These are phyloP conservation scores for Pyropia haitanensis DNA, from an alignment of 23 red algal species.

Conservation along the genomic window DNA sequence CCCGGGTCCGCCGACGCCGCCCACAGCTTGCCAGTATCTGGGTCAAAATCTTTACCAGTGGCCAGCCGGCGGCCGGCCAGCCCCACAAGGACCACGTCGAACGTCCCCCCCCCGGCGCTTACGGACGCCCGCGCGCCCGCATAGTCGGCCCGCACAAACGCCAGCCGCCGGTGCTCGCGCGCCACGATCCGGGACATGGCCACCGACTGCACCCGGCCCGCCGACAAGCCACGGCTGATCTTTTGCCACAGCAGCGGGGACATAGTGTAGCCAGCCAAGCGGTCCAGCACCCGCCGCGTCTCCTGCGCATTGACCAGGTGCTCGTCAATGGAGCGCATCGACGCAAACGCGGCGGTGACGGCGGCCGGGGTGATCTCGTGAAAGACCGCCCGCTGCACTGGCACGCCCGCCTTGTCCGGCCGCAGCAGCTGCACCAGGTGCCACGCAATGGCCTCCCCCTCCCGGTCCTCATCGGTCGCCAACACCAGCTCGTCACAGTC, in stretches of 20 bases:
- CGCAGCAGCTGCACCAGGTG: slow-evolving; percentile 81
- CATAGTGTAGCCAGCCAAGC: slow-evolving; percentile 87
- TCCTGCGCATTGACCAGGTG: slow-evolving; percentile 92
- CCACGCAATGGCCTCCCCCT: slow-evolving; percentile 99
- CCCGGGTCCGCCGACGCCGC: too few relatives aligned
- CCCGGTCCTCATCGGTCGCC: slow-evolving; percentile 94
- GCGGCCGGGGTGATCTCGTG: slow-evolving; percentile 93
- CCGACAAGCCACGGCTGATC: slow-evolving; percentile 64
- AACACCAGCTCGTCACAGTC: slow-evolving; percentile 62
- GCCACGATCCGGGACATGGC: slow-evolving; percentile 83
- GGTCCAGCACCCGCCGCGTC: slow-evolving; percentile 82
- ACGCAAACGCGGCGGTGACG: slow-evolving; percentile 43
- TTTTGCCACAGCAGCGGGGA: slow-evolving; percentile 99
- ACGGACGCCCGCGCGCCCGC: slow-evolving; percentile 37
- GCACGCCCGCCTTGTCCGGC: slow-evolving; percentile 45
- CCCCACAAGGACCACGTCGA: slow-evolving; percentile 16
- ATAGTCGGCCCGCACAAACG: slow-evolving; percentile 39
- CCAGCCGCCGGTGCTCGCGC: slow-evolving; percentile 64
- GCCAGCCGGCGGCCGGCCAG: slow-evolving; percentile 54
- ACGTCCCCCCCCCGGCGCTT: not conserved
- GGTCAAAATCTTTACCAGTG: slow-evolving; percentile 85
- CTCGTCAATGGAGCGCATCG: slow-evolving; percentile 71
- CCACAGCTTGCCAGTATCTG: slow-evolving; percentile 35
- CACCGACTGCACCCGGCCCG: slow-evolving; percentile 90
- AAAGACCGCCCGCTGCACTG: slow-evolving; percentile 82